Evolutionary conservation across 306 rosid species (phyloP), one percentile per base, ranked within the genome.

Genomic region (Prunus mume): DNA sequence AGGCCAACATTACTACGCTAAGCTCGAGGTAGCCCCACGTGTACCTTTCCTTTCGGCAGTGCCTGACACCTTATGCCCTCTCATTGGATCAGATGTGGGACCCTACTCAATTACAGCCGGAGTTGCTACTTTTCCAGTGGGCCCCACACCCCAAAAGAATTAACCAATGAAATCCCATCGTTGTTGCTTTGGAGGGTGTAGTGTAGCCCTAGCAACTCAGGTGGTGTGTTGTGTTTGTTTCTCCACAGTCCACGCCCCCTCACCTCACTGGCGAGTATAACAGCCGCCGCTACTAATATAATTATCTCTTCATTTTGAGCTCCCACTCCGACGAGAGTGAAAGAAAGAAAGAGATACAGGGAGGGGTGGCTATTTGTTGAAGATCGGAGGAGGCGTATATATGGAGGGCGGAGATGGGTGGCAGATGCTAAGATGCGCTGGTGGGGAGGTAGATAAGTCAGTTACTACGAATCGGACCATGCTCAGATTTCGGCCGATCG

Each of bases 401-500:
- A 83, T 88, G 86, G 83, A 83, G 18, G 72, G 76, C 1, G 82
- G 76, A 18, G 82, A 77, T 4, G 57, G 68, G 54, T 51, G 82
- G 72, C 45, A 72, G 28, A 56, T 58, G 68, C 7, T 22, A 7
- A 71, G 86, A 57, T 80, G 68, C 63, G 65, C 27, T 11, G 76
- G 18, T 8, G 76, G 62, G 25, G 75, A 6, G 64, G 60, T 64
- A 61, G 85, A 79, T 51, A 81, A 57, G 75, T 12, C 76, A 66
- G 51, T 69, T 4, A 22, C 80, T 1, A 32, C 83, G 55, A 72
- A 83, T 25, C 82, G 57, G 47, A 62, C 51, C 61, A 80, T 82
- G 93, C 82, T 78, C 18, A 84, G 88, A 75, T 90, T 90, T 86
- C 86, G 91, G n/a, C 90, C 93, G 71, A 90, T 90, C 45, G 93